Evolutionary conservation across 306 rosid genomes (phyloP), one percentile per base, ranked within the genome.

Genomic region (Cucumis melo): DNA sequence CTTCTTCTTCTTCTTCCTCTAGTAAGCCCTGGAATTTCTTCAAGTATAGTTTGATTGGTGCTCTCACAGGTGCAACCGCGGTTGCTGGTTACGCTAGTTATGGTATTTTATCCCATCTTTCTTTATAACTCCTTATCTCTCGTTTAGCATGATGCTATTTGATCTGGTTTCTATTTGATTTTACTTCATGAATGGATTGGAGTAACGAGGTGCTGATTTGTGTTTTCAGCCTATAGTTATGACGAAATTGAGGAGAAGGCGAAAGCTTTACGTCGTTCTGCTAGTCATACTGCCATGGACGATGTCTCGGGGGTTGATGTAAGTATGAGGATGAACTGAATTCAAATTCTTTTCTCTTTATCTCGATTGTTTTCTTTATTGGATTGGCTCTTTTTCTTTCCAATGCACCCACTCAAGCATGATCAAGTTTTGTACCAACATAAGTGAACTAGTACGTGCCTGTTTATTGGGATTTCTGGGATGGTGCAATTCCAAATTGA

Each of bases 171-270:
- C 29, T 15, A 5, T 51, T 16, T 51, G 16, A 46, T 46, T 46
- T 46, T 1, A 15, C 48, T 80, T 17, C 32, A 12, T 10, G 61
- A 44, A 7, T 21, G 48, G 14, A 64, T 48, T 32, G 67, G 67
- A 10, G 78, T 56, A 42, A 6, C 12, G 61, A 19, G 48, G 13
- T 61, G 75, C 73, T 20, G 42, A 76, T 80, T 81, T 8, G 3
- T 74, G n/a, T 60, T 55, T 70, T 80, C 86, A 95, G 99, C 91
- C 21, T 92, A 95, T 84, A 80, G 80, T 62, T 59, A 72, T 64
- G 86, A 89, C 3, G 97, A 90, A 80, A 78, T 95, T 13, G 97
- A 90, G 19, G 80, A 86, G 63, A 90, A 86, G 87, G 86, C 96
- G 0, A 90, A 36, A 87, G 81, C 86, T 14, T 56, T 95, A 3